Evolutionary conservation across 2,329 filamentous ascomycete species (phyloP).

Genomic region (Dothiorella sarmentorum): DNA sequence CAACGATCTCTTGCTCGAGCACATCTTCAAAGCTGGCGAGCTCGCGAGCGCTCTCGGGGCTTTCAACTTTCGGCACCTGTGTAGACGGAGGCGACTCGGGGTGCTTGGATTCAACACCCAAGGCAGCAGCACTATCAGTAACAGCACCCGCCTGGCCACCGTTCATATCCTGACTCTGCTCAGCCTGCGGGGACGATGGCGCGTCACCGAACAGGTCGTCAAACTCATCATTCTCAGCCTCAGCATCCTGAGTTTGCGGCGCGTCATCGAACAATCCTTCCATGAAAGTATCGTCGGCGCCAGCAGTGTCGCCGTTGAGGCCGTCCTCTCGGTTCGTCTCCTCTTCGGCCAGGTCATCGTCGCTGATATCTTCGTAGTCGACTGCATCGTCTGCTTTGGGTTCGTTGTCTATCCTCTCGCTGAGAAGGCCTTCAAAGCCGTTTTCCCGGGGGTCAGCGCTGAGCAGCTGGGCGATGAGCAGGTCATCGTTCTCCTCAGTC

Average conservation of each 20-base stretch:
- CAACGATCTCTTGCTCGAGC: neutral
- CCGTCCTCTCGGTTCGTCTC: constrained; percentile 23
- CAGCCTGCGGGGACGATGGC: constrained; percentile 23
- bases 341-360: constrained; percentile 84
- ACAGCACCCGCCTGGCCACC: neutral
- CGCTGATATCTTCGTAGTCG: constrained; percentile 87
- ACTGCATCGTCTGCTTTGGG: constrained; percentile 91
- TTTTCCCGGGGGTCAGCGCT: constrained; percentile 22
- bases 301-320: constrained; percentile 23
- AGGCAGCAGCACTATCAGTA: neutral
- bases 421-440: constrained; percentile 26
- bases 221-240: constrained; percentile 34
- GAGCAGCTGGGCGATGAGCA: constrained; percentile 29
- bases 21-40: neutral
- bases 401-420: constrained; percentile 43
- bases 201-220: constrained; percentile 69
- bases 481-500: constrained; percentile 25
- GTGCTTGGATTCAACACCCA: neutral
- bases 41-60: constrained; percentile 14
- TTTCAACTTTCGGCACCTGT: constrained; percentile 3
- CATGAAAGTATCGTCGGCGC: constrained; percentile 28
- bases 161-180: neutral
- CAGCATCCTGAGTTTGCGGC: neutral
- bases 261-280: constrained; percentile 27
- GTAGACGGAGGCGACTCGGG: neutral